Evolutionary conservation across 495 filamentous ascomycete genomes (phyloP).

Genomic region (Penicillium dipodomyicola): DNA sequence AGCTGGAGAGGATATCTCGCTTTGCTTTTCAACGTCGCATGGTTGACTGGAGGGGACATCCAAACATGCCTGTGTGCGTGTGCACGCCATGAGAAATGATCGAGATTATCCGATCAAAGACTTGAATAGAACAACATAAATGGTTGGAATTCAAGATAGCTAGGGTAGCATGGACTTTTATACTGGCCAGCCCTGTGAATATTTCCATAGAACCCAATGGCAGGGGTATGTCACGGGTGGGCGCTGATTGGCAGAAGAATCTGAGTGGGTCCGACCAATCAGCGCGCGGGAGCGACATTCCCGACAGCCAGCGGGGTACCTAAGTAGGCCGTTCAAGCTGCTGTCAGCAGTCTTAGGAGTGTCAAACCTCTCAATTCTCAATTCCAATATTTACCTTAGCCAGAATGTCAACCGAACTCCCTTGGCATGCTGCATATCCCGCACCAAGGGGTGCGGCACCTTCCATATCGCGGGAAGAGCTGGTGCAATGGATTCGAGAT

Average conservation of each 20-base stretch:
- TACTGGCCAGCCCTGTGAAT: background rate
- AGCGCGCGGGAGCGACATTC: background rate
- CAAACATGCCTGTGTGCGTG: background rate
- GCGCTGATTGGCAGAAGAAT: background rate
- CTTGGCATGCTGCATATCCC: slow-evolving; percentile 50
- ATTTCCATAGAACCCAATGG: background rate
- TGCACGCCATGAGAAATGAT: background rate
- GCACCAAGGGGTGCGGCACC: slow-evolving; percentile 29
- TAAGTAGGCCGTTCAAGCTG: background rate
- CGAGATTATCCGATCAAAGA: too few relatives aligned
- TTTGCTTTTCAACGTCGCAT: slow-evolving; percentile 23
- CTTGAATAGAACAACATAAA: background rate
- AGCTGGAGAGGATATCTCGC: background rate
- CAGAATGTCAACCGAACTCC: slow-evolving; percentile 19
- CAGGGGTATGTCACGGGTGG: slow-evolving; percentile 7
- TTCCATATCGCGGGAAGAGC: slow-evolving; percentile 35
- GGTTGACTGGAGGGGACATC: background rate
- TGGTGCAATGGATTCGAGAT: slow-evolving; percentile 40
- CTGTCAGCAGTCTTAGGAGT: background rate
- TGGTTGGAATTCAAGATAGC: background rate
- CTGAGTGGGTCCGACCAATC: background rate
- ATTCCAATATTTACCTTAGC: background rate
- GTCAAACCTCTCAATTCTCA: background rate
- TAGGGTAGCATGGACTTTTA: background rate
- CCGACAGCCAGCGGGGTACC: background rate